Percentiles rank a stretch among this genome's conserved stretches.
These are phyloP conservation scores for Immersiporthe knoxdaviesiana DNA, from an alignment of 2,329 filamentous ascomycete genomes.

Conservation along the genomic window DNA sequence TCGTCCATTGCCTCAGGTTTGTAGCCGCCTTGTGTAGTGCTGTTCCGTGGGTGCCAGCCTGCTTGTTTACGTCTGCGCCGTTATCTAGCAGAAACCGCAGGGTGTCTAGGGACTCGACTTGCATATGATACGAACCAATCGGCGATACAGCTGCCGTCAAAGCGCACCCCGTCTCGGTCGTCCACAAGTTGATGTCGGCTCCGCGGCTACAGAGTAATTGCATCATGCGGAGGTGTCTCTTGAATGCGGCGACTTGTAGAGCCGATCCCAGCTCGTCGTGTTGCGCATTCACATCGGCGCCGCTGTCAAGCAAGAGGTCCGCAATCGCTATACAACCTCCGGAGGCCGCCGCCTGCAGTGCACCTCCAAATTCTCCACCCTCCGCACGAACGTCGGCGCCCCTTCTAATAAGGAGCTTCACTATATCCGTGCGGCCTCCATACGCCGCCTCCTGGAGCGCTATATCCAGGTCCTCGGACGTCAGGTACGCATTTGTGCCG, in stretches of 20 bases:
- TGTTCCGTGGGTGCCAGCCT: not conserved
- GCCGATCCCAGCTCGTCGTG: not conserved
- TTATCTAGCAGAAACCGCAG: not conserved
- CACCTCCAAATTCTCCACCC: not conserved
- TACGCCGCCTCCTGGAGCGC: not conserved
- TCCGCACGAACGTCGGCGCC: not conserved
- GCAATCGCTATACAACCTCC: not conserved
- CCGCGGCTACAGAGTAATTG: not conserved
- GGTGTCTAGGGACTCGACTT: not conserved
- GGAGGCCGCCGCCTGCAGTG: not conserved
- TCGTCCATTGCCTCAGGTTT: accelerated
- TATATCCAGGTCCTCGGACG: not conserved
- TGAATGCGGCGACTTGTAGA: not conserved
- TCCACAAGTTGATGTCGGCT: not conserved
- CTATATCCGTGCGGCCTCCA: not conserved
- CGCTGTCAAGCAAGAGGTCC: not conserved
- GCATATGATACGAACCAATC: too few species aligned
- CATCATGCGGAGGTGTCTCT: not conserved
- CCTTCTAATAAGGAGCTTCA: not conserved
- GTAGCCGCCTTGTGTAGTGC: not conserved
- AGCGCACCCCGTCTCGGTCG: not conserved
- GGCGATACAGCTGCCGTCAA: not conserved
- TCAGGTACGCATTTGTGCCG: not conserved
- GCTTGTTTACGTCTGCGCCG: not conserved
- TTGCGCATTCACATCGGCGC: not conserved